Conservation (phyloP, 768 basidiomycete genomes). For the Boletus subparvulus region DNA sequence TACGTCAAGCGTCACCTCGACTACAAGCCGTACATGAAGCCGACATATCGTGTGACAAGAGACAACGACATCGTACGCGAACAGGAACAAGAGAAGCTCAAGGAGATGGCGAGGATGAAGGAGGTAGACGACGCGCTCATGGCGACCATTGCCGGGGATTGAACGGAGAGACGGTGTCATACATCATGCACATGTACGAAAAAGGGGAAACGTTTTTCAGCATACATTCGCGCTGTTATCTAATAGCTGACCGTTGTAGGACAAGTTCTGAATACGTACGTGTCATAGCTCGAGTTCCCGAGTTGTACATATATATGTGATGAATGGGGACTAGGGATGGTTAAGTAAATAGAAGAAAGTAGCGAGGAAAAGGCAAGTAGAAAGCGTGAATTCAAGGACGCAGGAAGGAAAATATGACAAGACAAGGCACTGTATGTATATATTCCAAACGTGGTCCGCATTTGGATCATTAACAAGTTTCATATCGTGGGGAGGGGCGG, state of each 20-base stretch:
- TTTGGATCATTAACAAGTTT: constrained; percentile 13
- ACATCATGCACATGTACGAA: background rate
- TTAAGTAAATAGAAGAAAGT: background rate
- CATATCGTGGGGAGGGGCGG: background rate
- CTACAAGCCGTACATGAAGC: constrained; percentile 69
- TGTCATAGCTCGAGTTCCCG: constrained; percentile 1
- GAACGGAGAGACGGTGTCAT: background rate
- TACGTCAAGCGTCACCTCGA: constrained; percentile 89
- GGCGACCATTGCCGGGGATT: constrained; percentile 39
- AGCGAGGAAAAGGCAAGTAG: background rate
- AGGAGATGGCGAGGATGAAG: constrained; percentile 51
- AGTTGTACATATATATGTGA: constrained; percentile 4
- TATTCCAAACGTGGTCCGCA: constrained; percentile 15
- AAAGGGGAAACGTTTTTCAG: background rate
- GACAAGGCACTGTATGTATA: constrained; percentile 5
- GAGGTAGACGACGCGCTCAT: constrained; percentile 69
- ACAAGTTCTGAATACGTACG: constrained; percentile 6
- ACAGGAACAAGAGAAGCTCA: constrained; percentile 53
- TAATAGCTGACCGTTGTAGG: constrained; percentile 2
- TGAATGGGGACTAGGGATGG: background rate
- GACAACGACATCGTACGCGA: constrained; percentile 67
- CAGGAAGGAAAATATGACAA: background rate
- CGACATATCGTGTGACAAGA: constrained; percentile 63
- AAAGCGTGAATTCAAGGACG: constrained; percentile 15
- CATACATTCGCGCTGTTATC: constrained; percentile 16